These are phyloP conservation scores for Malus hybrid DNA, from an alignment of 331 rosid genomes.

Conservation along the genomic window DNA sequence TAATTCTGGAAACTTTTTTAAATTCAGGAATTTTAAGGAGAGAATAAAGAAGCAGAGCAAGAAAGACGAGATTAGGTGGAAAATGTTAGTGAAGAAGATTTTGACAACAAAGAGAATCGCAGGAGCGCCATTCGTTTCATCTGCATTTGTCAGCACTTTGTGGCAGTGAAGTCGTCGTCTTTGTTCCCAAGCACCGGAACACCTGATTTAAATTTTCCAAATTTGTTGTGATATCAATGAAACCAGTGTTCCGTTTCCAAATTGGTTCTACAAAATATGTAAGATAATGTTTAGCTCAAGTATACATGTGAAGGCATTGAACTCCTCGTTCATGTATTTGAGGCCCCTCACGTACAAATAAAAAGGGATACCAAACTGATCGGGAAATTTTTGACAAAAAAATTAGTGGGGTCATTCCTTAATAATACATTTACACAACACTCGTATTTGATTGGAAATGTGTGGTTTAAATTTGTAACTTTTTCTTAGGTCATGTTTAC, in stretches of 20 bases:
- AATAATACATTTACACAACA: neutral
- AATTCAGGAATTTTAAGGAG: slow-evolving; percentile 78
- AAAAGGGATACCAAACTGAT: no score
- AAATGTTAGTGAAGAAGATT: slow-evolving; percentile 55
- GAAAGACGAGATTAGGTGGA: slow-evolving; percentile 87
- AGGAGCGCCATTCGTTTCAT: slow-evolving; percentile 40
- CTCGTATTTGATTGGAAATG: neutral
- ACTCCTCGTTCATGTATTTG: neutral
- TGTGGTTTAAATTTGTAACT: no score
- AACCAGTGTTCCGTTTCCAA: neutral
- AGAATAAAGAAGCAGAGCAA: slow-evolving; percentile 54
- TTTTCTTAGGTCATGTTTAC: no score
- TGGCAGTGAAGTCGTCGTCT: slow-evolving; percentile 6
- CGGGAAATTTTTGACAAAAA: no score
- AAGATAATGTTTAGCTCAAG: neutral
- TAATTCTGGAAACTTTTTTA: neutral
- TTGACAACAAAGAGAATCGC: slow-evolving; percentile 53
- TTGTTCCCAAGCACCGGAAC: neutral
- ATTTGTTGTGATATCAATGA: slow-evolving; percentile 2
- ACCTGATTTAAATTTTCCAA: slow-evolving; percentile 6
- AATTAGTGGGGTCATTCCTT: neutral
- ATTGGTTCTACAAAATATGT: neutral
- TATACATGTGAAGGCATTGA: neutral
- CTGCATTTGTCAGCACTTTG: neutral
- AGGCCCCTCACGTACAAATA: no score